These are phyloP conservation scores for Tilletia horrida DNA, from an alignment of 1,284 basidiomycete species.

Conservation along the genomic window DNA sequence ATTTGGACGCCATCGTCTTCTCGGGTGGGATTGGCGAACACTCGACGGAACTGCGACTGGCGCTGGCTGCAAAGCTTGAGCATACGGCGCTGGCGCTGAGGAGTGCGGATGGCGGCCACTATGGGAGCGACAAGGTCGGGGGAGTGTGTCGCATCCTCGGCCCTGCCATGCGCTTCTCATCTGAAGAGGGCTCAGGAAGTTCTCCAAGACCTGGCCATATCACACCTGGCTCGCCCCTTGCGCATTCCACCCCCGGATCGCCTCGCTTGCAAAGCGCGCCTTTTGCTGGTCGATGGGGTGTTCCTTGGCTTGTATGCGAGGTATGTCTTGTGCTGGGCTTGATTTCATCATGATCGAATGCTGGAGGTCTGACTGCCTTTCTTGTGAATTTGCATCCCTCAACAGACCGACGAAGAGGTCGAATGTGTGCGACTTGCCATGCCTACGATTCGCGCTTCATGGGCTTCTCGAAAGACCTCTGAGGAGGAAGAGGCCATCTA, in stretches of 20 bases:
- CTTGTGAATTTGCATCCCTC: too few relatives aligned
- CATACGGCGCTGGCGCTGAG: constrained; percentile 11
- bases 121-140: constrained; percentile 14
- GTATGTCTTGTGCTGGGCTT: constrained; percentile 20
- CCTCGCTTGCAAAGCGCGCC: background rate
- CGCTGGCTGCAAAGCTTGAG: constrained; percentile 21
- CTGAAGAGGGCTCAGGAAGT: background rate
- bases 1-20: constrained; percentile 29
- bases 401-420: constrained; percentile 12
- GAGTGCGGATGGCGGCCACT: background rate
- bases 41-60: constrained; percentile 16
- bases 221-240: constrained; percentile 2
- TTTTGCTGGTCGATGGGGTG: background rate
- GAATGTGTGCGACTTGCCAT: constrained; percentile 12
- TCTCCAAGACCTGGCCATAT: background rate
- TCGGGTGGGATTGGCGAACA: constrained; percentile 30
- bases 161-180: background rate
- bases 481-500: background rate
- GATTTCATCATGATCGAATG: background rate
- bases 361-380: too few relatives aligned
- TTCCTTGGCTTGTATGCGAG: constrained; percentile 29
- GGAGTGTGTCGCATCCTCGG: constrained; percentile 9
- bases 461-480: background rate
- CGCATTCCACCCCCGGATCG: constrained; percentile 4
- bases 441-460: background rate